These are phyloP conservation scores for Candida chauliodis DNA, from an alignment of 805 yeast species.

Conservation along the genomic window DNA sequence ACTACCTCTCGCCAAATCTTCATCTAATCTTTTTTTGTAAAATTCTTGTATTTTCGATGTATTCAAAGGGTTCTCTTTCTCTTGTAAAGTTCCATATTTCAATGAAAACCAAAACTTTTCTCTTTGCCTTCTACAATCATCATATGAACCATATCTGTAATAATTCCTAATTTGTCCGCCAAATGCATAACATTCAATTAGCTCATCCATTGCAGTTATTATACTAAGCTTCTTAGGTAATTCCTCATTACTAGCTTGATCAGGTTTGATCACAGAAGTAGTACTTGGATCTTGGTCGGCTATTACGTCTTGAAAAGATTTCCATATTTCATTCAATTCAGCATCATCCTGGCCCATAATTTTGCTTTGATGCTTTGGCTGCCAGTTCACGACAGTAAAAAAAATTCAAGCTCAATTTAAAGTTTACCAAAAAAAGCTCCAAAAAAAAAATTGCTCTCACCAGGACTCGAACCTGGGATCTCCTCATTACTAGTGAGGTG, in stretches of 20 bases:
- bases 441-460: constrained; percentile 23
- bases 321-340: constrained; percentile 29
- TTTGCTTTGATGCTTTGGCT: too few species aligned
- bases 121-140: constrained; percentile 65
- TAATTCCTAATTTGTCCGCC: constrained; percentile 87
- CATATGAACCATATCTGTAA: constrained; percentile 78
- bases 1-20: constrained; percentile 63
- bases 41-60: constrained; percentile 58
- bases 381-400: constrained; percentile 9
- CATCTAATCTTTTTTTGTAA: constrained; percentile 60
- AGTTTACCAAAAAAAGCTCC: not conserved
- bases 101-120: constrained; percentile 81
- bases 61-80: constrained; percentile 21
- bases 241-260: constrained; percentile 18
- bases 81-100: constrained; percentile 40
- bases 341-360: constrained; percentile 16
- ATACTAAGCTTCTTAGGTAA: constrained; percentile 35
- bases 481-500: constrained; percentile 42
- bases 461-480: constrained; percentile 38
- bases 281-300: constrained; percentile 22
- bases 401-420: constrained; percentile 2
- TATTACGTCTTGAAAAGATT: constrained; percentile 27
- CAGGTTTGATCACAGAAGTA: constrained; percentile 23
- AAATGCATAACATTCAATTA: constrained; percentile 79
- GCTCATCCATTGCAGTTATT: constrained; percentile 80